phyloP scores from a whole-genome alignment of 768 basidiomycete species.

The Phaffia australis region DNA sequence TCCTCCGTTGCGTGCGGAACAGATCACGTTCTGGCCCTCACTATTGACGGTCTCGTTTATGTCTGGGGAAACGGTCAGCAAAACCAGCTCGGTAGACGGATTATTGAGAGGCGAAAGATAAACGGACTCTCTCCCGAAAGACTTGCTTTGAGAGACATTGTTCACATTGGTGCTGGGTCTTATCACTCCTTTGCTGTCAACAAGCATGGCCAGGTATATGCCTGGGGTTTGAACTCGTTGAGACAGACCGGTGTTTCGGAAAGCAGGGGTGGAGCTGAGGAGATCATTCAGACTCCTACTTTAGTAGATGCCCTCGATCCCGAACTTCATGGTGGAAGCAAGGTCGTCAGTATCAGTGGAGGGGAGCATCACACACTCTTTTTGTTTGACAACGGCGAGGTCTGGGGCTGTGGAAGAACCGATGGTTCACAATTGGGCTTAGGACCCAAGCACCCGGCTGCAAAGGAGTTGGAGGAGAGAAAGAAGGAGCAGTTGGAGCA shows the following conservation, averaged over 20 bases:
- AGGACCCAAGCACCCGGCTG: constrained; percentile 40
- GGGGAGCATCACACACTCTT: constrained; percentile 88
- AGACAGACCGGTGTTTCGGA: constrained; percentile 55
- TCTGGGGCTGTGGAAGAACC: constrained; percentile 75
- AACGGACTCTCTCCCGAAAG: constrained; percentile 76
- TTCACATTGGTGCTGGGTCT: constrained; percentile 64
- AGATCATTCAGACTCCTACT: constrained; percentile 49
- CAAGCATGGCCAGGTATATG: constrained; percentile 71
- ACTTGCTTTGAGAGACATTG: constrained; percentile 63
- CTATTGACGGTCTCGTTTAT: constrained; percentile 74
- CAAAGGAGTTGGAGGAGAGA: constrained; percentile 31
- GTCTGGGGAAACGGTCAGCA: constrained; percentile 87
- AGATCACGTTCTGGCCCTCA: constrained; percentile 82
- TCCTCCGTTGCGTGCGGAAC: constrained; percentile 66
- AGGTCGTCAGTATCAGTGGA: constrained; percentile 54
- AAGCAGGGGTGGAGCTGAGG: constrained; percentile 38
- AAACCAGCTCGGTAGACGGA: constrained; percentile 79
- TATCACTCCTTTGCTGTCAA: constrained; percentile 88
- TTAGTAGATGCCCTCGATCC: constrained; percentile 37
- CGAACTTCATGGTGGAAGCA: constrained; percentile 36
- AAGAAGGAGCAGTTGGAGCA: constrained; percentile 28
- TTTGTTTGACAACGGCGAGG: constrained; percentile 66
- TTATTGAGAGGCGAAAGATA: constrained; percentile 75
- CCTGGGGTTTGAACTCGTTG: constrained; percentile 86
- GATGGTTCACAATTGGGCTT: constrained; percentile 74